phyloP scores from a whole-genome alignment of 257 asterid species.

The Jacaranda mimosifolia region DNA sequence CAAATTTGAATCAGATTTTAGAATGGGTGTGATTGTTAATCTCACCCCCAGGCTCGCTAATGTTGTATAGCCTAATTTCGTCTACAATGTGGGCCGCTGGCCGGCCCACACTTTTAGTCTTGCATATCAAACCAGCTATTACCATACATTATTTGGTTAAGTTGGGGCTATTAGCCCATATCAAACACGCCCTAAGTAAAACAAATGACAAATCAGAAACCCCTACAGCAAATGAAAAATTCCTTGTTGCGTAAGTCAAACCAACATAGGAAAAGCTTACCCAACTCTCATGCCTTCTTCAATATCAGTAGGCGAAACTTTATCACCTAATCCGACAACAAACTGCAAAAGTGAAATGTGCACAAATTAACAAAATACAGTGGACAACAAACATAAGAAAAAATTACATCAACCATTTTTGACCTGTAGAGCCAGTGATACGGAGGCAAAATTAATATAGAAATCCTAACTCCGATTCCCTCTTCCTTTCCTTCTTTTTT shows the following conservation, averaged over 20 bases:
- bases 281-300: conserved; percentile 98
- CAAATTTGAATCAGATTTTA: too few relatives aligned
- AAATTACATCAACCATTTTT: not conserved
- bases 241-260: not conserved
- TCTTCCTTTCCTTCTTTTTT: not conserved
- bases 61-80: too few relatives aligned
- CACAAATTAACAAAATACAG: conserved; percentile 26
- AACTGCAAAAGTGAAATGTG: conserved; percentile 59
- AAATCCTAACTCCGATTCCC: not conserved
- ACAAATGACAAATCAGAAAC: conserved; percentile 2
- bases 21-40: too few relatives aligned
- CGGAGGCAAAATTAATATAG: not conserved
- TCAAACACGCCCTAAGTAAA: too few relatives aligned
- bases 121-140: too few relatives aligned
- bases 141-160: too few relatives aligned
- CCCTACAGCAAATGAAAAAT: conserved; percentile 1
- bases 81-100: too few relatives aligned
- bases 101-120: too few relatives aligned
- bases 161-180: too few relatives aligned
- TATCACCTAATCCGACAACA: conserved; percentile 90
- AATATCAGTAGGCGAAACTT: conserved; percentile 90
- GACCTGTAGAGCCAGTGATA: not conserved
- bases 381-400: not conserved
- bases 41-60: too few relatives aligned
- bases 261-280: conserved; percentile 45